Percentiles rank a stretch among this genome's conserved stretches.
Evolutionary conservation across 805 yeast genomes (phyloP).

Genomic region (Monosporozyma unispora): DNA sequence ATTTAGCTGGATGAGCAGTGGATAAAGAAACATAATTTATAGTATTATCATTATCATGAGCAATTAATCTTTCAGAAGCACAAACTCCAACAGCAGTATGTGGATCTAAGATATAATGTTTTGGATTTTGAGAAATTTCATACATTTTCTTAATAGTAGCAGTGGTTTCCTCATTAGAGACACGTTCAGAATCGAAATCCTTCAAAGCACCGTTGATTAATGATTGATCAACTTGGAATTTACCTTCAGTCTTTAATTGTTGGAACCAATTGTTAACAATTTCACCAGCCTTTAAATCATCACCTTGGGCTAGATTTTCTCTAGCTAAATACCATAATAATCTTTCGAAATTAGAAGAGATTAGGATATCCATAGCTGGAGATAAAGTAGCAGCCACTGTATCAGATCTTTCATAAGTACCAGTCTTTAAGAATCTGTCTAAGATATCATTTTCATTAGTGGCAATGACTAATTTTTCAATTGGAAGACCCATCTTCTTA

Average conservation of each 20-base stretch:
- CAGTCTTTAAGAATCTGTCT: conserved; percentile 83
- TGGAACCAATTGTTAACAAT: conserved; percentile 68
- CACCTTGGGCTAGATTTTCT: conserved; percentile 45
- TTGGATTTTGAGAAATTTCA: conserved; percentile 40
- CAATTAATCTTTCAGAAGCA: conserved; percentile 58
- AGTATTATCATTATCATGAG: conserved; percentile 35
- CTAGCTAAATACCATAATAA: conserved; percentile 88
- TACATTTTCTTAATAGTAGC: conserved; percentile 68
- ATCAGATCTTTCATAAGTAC: conserved; percentile 67
- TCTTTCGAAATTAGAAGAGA: conserved; percentile 94
- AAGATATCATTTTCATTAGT: conserved; percentile 93
- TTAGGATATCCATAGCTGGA: conserved; percentile 98
- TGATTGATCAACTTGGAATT: conserved; percentile 57
- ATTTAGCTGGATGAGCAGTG: conserved; percentile 98
- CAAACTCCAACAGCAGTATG: conserved; percentile 93
- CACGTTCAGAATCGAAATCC: conserved; percentile 72
- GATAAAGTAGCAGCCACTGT: conserved; percentile 82
- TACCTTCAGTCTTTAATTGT: conserved; percentile 65
- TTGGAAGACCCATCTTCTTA: conserved; percentile 88
- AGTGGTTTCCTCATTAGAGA: conserved; percentile 70
- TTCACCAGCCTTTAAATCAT: conserved; percentile 67
- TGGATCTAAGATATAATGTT: conserved; percentile 83
- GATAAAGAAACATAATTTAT: conserved; percentile 65
- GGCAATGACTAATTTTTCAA: conserved; percentile 79
- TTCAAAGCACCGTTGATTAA: conserved; percentile 57